Evolutionary conservation across 2,329 filamentous ascomycete species (phyloP), one percentile per base, ranked within the genome.

Genomic region (Aphanocladium album): DNA sequence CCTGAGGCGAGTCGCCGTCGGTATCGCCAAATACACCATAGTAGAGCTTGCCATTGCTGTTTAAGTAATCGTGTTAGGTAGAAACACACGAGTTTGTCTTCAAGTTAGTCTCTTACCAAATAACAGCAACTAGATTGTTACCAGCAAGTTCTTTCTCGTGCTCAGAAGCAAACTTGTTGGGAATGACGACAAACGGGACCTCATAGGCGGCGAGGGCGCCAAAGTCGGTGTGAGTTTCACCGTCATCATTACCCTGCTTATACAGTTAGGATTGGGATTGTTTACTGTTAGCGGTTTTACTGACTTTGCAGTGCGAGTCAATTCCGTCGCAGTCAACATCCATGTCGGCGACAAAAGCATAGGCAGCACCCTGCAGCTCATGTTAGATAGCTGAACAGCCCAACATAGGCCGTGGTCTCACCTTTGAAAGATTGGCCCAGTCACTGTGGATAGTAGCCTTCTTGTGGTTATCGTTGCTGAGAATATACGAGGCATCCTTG

Each of bases 401-500:
- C 16, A 53, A 11, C 9, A 37, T 37, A 5, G 19, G 23, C 25
- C 6, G 5, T 43, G 16, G 23, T 4, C 30, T 37, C 16, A 56
- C 53, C 53, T 56, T 56, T 37, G 53, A 56, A 14, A 56, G 23
- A 7, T 45, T 30, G 39, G 53, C 39, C 53, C 53, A 56, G 53
- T 56, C 53, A 25, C 53, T 56, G 39, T 56, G 53, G 53, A 56
- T 56, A 23, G 53, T 56, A 17, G 53, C 53, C 39, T 45, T 56
- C n/a, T 56, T 56, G 37, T 35, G 35, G 53, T 56, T 56, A 39
- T 46, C 53, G 53, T 56, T 46, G 41, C 53, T 30, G n/a, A 56
- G 53, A 11, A 56, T 45, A 33, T 56, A 56, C 14, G 19, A 45
- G 16, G 53, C 53, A 25, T 56, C 53, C 53, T 45, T 56, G 37